Evolutionary conservation across 352 stramenopile species (phyloP).

Genomic region (Globisporangium iwayamae): DNA sequence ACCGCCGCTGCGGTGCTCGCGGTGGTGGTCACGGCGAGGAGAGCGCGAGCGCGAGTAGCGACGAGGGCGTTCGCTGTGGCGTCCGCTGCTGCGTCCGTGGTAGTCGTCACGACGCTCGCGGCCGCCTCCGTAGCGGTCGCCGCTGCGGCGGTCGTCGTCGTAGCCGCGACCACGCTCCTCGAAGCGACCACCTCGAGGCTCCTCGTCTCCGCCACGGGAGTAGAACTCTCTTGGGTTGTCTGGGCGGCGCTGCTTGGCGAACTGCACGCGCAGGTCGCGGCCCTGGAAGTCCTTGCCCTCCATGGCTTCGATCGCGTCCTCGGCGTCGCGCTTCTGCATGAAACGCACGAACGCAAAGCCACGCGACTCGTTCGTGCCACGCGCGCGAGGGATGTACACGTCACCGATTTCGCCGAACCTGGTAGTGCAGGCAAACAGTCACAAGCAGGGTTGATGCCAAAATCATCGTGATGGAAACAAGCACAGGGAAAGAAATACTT

Average conservation of each 20-base stretch:
- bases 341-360: slow-evolving; percentile 89
- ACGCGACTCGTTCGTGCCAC: slow-evolving; percentile 70
- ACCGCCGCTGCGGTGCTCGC: slow-evolving; percentile 16
- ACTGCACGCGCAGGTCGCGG: slow-evolving; percentile 69
- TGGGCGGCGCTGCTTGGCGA: slow-evolving; percentile 69
- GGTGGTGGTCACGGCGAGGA: slow-evolving; percentile 25
- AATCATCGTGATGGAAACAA: background rate
- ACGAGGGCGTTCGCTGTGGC: slow-evolving; percentile 29
- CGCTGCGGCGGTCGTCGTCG: slow-evolving; percentile 13
- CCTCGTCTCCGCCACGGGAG: slow-evolving; percentile 28
- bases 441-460: background rate
- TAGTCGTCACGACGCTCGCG: slow-evolving; percentile 15
- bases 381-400: slow-evolving; percentile 79
- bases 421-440: background rate
- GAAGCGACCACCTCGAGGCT: slow-evolving; percentile 21
- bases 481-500: slow-evolving; percentile 26
- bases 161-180: slow-evolving; percentile 27
- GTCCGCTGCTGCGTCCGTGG: slow-evolving; percentile 14
- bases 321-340: slow-evolving; percentile 83
- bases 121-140: slow-evolving; percentile 25
- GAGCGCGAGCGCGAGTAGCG: slow-evolving; percentile 37
- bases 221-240: slow-evolving; percentile 81
- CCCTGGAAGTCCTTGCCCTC: slow-evolving; percentile 72
- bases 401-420: slow-evolving; percentile 74
- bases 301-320: slow-evolving; percentile 82